Evolutionary conservation across 257 asterid species (phyloP).

Genomic region (Solanum infundibuliforme): DNA sequence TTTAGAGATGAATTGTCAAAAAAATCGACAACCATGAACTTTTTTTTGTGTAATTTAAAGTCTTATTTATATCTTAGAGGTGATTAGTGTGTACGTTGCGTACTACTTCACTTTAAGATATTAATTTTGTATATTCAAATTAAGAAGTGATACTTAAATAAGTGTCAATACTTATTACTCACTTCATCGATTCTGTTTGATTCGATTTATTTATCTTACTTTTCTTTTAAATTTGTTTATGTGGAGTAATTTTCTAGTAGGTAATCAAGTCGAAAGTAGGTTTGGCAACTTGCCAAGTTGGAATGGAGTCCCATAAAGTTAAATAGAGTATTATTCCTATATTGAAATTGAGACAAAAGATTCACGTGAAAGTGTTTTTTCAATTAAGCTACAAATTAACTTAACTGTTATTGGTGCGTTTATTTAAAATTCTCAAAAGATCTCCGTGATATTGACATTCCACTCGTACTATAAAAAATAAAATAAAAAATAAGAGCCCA

Average conservation of each 20-base stretch:
- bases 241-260: background rate
- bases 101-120: background rate
- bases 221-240: too few relatives aligned
- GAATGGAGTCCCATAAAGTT: background rate
- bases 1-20: background rate
- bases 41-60: background rate
- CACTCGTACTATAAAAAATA: background rate
- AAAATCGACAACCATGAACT: fast-evolving
- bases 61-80: background rate
- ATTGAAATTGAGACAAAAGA: background rate
- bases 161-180: background rate
- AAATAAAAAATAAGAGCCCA: too few relatives aligned
- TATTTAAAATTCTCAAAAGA: background rate
- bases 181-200: too few relatives aligned
- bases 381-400: background rate
- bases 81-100: background rate
- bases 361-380: background rate
- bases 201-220: background rate
- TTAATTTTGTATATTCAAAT: background rate
- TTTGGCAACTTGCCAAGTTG: background rate
- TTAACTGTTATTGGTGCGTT: background rate
- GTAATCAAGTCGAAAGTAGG: background rate
- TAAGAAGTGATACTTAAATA: background rate
- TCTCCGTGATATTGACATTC: background rate
- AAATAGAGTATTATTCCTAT: background rate